phyloP scores from a whole-genome alignment of 1,284 basidiomycete species.

The Tremellales sp. region DNA sequence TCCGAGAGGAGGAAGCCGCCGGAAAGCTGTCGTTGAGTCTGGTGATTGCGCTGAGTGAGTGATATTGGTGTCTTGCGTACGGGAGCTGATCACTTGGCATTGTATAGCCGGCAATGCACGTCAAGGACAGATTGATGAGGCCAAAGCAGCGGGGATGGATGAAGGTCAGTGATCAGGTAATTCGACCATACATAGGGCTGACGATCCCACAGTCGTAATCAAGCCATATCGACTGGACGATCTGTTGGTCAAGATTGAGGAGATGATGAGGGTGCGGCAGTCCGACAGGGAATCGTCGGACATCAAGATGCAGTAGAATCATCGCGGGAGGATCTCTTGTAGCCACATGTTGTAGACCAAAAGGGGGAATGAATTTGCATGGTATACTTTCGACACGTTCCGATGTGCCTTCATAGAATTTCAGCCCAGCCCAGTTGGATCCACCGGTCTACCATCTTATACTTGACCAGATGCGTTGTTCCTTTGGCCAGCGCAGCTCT shows the following conservation, averaged over 20 bases:
- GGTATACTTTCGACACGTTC: background rate
- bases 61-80: slow-evolving; percentile 5
- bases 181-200: background rate
- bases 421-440: slow-evolving; percentile 46
- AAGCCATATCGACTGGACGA: slow-evolving; percentile 40
- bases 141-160: slow-evolving; percentile 30
- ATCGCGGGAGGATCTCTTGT: background rate
- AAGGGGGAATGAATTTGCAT: background rate
- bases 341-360: background rate
- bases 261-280: slow-evolving; percentile 26
- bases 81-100: background rate
- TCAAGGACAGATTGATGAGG: slow-evolving; percentile 37
- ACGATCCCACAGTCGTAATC: slow-evolving; percentile 22
- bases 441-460: slow-evolving; percentile 44
- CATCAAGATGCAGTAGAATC: background rate
- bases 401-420: slow-evolving; percentile 25
- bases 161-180: slow-evolving; percentile 15
- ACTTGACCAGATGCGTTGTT: slow-evolving; percentile 48
- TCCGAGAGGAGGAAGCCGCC: slow-evolving; percentile 35
- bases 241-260: slow-evolving; percentile 33
- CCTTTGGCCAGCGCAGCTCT: slow-evolving; percentile 38
- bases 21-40: slow-evolving; percentile 25
- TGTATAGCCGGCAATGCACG: slow-evolving; percentile 34
- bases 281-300: background rate
- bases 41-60: slow-evolving; percentile 44